Conservation (phyloP, 306 rosid genomes). For the Neltuma alba region DNA sequence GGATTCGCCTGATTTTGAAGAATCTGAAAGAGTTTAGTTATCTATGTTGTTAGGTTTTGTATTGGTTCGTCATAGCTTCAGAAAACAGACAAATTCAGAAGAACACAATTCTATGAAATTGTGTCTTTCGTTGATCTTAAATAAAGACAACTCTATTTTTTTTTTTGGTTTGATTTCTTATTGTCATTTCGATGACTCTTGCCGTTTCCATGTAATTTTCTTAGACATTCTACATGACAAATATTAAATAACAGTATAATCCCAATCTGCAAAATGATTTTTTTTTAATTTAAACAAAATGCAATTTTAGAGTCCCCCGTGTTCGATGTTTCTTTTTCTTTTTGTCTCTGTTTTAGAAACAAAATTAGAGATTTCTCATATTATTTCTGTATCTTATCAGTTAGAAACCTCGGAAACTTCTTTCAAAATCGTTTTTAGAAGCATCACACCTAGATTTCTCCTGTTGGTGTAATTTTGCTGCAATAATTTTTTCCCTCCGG, state of each 20-base stretch:
- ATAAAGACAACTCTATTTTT: not conserved
- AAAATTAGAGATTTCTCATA: not conserved
- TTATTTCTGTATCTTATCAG: not conserved
- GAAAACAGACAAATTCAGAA: not conserved
- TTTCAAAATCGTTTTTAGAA: conserved; percentile 4
- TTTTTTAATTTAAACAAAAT: not conserved
- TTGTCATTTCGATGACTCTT: not conserved
- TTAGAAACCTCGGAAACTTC: not conserved
- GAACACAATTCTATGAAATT: not conserved
- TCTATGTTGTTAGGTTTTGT: not conserved
- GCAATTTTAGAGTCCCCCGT: not conserved
- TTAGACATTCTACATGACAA: not conserved
- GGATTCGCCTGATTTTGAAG: not conserved
- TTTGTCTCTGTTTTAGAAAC: not conserved
- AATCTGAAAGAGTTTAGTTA: not conserved
- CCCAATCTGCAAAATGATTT: not conserved
- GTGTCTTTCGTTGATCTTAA: not conserved
- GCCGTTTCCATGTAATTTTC: not conserved
- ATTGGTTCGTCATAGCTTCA: not conserved
- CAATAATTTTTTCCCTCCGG: not conserved
- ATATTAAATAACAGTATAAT: not conserved
- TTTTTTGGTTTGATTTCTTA: not conserved
- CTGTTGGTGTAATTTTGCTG: not conserved
- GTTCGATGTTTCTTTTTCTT: not conserved
- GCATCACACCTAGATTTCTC: not conserved